Evolutionary conservation across 1,139 yeast species (phyloP).

Genomic region (Taiozyma sp.): DNA sequence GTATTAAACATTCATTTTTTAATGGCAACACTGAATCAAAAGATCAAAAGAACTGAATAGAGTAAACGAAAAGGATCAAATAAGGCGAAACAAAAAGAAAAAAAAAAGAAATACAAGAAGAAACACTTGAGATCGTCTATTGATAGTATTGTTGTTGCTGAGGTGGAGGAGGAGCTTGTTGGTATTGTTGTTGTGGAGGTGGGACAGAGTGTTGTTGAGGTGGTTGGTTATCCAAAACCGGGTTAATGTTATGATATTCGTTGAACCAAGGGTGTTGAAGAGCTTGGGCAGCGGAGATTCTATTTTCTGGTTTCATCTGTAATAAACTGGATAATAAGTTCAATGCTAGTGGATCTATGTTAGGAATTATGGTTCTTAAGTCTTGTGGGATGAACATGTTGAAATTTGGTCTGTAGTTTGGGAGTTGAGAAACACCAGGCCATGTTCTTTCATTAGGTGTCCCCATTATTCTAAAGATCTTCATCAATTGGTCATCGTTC

Average conservation of each 20-base stretch:
- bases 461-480: slow-evolving; percentile 90
- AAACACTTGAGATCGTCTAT: neutral
- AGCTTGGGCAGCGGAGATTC: slow-evolving; percentile 90
- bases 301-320: slow-evolving; percentile 88
- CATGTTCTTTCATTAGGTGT: slow-evolving; percentile 94
- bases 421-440: slow-evolving; percentile 87
- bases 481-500: slow-evolving; percentile 87
- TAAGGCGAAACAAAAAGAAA: neutral
- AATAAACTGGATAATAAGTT: slow-evolving; percentile 71
- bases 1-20: neutral
- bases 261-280: slow-evolving; percentile 95
- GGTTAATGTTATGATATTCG: slow-evolving; percentile 41
- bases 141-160: slow-evolving; percentile 17
- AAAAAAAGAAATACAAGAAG: neutral
- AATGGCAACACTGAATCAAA: neutral
- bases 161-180: slow-evolving; percentile 12
- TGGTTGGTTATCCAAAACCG: neutral
- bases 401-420: slow-evolving; percentile 80
- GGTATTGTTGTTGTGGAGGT: slow-evolving; percentile 2
- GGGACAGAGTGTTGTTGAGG: slow-evolving; percentile 1
- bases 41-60: neutral
- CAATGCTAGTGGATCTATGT: slow-evolving; percentile 73
- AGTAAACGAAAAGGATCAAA: neutral
- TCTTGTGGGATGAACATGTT: slow-evolving; percentile 80
- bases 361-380: slow-evolving; percentile 68